A percentile compares a stretch with the other conserved stretches of the same genome.
Evolutionary conservation across 2,329 filamentous ascomycete species (phyloP).

Genomic region (Aspergillus tanneri): DNA sequence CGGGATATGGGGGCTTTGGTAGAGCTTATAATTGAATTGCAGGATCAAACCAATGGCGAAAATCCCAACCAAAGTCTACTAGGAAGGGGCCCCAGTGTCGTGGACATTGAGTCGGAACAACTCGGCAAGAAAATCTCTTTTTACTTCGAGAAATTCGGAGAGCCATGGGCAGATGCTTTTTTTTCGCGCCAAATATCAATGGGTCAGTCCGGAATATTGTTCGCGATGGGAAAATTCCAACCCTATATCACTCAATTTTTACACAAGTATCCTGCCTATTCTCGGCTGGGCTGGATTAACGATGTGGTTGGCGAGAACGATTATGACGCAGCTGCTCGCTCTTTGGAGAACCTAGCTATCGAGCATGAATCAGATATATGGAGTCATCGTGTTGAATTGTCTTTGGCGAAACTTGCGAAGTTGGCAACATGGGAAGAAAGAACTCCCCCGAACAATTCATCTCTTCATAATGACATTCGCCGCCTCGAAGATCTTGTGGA

Average conservation of each 20-base stretch:
- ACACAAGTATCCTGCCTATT: constrained; percentile 66
- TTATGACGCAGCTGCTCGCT: constrained; percentile 69
- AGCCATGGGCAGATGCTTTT: constrained; percentile 62
- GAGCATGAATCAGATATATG: constrained; percentile 76
- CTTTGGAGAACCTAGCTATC: constrained; percentile 68
- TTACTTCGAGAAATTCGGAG: constrained; percentile 54
- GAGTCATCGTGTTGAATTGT: constrained; percentile 91
- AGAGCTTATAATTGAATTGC: constrained; percentile 45
- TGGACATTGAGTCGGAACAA: constrained; percentile 32
- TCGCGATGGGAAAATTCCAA: constrained; percentile 69
- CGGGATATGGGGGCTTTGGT: constrained; percentile 64
- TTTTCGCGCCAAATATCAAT: constrained; percentile 74
- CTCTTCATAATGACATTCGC: constrained; percentile 47
- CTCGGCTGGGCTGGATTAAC: constrained; percentile 91
- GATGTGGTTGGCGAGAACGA: constrained; percentile 76
- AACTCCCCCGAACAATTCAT: constrained; percentile 26
- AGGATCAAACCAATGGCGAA: constrained; percentile 37
- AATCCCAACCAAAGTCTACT: constrained; percentile 15
- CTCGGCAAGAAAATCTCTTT: constrained; percentile 41
- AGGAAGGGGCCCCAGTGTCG: constrained; percentile 13
- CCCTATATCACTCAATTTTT: constrained; percentile 75
- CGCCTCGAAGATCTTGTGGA: constrained; percentile 64
- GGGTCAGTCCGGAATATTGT: constrained; percentile 64
- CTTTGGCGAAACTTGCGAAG: constrained; percentile 77
- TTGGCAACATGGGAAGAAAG: constrained; percentile 59